Conservation (phyloP, 2,329 filamentous ascomycete genomes). For the Penicillium glabrum region DNA sequence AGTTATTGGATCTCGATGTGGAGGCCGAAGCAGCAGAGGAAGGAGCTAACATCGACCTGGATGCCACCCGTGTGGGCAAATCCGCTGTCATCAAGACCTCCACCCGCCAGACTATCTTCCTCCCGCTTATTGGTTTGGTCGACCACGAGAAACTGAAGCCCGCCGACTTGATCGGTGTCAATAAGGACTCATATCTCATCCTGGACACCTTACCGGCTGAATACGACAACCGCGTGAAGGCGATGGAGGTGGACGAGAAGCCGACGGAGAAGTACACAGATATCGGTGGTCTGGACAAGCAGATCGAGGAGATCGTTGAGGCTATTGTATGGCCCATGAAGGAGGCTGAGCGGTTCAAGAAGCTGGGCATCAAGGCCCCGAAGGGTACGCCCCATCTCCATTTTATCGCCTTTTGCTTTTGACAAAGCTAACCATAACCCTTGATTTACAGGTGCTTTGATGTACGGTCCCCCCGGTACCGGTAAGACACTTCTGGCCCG, state of each 20-base stretch:
- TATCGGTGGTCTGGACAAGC: slow-evolving; percentile 95
- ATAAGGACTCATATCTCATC: slow-evolving; percentile 98
- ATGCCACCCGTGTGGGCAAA: slow-evolving; percentile 94
- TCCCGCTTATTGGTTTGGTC: slow-evolving; percentile 93
- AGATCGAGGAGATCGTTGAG: slow-evolving; percentile 98
- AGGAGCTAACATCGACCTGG: slow-evolving; percentile 96
- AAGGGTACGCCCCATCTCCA: slow-evolving; percentile 66
- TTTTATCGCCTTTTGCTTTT: not conserved
- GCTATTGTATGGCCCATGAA: slow-evolving; percentile 99
- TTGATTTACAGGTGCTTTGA: slow-evolving; percentile 71
- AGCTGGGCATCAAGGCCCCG: slow-evolving; percentile 98
- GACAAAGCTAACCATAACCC: slow-evolving; percentile 9
- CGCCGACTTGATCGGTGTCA: slow-evolving; percentile 94
- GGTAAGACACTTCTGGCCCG: slow-evolving; percentile 68
- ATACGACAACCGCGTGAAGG: slow-evolving; percentile 98
- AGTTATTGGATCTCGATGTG: slow-evolving; percentile 93
- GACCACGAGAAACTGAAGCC: slow-evolving; percentile 95
- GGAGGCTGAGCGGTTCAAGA: slow-evolving; percentile 98
- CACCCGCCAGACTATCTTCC: slow-evolving; percentile 96
- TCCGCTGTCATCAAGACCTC: slow-evolving; percentile 99
- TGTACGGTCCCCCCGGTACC: slow-evolving; percentile 73
- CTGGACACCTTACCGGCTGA: slow-evolving; percentile 95
- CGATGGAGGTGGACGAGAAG: slow-evolving; percentile 99
- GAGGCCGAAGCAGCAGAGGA: slow-evolving; percentile 95
- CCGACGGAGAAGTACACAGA: slow-evolving; percentile 98